Base-by-base conservation (phyloP, 495 filamentous ascomycete genomes). In the Xylaria longipes region DNA sequence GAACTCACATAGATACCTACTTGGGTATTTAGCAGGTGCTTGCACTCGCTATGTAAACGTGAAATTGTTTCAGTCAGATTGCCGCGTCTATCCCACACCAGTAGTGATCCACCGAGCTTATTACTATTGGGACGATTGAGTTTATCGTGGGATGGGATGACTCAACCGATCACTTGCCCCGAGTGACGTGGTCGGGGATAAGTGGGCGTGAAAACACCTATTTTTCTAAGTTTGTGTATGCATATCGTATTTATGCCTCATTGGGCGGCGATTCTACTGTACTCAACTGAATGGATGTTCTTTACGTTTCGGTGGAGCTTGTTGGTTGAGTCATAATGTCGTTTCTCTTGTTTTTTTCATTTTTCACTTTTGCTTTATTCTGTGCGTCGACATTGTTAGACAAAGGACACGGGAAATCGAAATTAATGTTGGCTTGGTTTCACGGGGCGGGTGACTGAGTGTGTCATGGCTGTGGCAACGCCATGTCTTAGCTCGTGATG, bases 131-230 rank as follows among this genome's bases (percentile, higher is more conserved):
- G 48, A 56, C 57, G 48, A 31, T n/a, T 29, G 25, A 27, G 43
- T 25, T n/a, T 56, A 33, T 58, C 41, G 54, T 60, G 25, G 54
- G 50, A 41, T 58, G 46, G n/a, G 20, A 45, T 70, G 68, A 70
- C 31, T 71, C 60, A 65, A 71, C 48, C 7, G 39, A 65, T 54
- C 25, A 29, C 48, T 35, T 35, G 15, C 48, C 60, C 60, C 27
- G 25, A 20, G 48, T 71, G 69, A 71, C 69, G 69, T 71, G 69
- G 58, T 57, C 60, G 60, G 61, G 25, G 9, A 11, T 62, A 62
- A 50, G 68, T 62, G 56, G 57, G 11, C n/a, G 29, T 20, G 33
- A 46, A 25, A 6, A 58, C 56, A 58, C 56, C 31, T 37, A 35
- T 1, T 8, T 57, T 29, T 29, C 27, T 31, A 15, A 1, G 3